Base-by-base conservation (phyloP, 805 yeast genomes). In the Pichia kluyveri region DNA sequence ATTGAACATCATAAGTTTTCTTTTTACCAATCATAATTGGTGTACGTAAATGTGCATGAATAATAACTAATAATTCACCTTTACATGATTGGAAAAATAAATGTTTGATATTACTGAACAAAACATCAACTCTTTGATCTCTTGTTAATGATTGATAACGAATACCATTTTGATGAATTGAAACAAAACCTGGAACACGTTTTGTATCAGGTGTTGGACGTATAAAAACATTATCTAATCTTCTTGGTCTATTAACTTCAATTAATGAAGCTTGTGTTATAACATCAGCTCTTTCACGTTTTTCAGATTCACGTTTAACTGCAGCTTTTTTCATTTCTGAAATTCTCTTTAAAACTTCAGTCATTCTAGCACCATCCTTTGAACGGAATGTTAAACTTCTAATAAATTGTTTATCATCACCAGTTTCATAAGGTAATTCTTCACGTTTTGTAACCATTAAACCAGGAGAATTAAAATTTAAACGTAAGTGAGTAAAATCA, bases 201-300 rank as follows among this genome's bases (percentile, higher is more conserved):
- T 91, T 91, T n/a, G 96, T 85, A 64, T 91, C 99, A 0, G 97
- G 97, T 43, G 90, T 87, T 38, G 99, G 99, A 63, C 98, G 82
- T 44, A 90, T 84, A 62, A 83, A 88, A 1, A 93, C 90, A 51
- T 83, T 82, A 54, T 91, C 98, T 54, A 93, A 71, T 62, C 91
- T 81, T 67, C 82, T 81, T 37, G 96, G 86, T 58, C 98, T 79
- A 41, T 90, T 85, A 49, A 83, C 77, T 66, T 90, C 96, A 51
- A 88, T 69, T 58, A 91, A 75, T 56, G 77, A 86, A 46, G 90
- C 98, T 69, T 91, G 99, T 42, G 86, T 82, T 31, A 91, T 91
- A 45, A 91, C 96, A 62, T 93, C 99, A 5, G 93, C 96, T 70
- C 89, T 72, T 58, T 85, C 95, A 67, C 87, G 88, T 65, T 82